Percentiles rank a stretch among this genome's conserved stretches.
These are phyloP conservation scores for Lactifluus echinatus DNA, from an alignment of 768 basidiomycete species.

Conservation along the genomic window DNA sequence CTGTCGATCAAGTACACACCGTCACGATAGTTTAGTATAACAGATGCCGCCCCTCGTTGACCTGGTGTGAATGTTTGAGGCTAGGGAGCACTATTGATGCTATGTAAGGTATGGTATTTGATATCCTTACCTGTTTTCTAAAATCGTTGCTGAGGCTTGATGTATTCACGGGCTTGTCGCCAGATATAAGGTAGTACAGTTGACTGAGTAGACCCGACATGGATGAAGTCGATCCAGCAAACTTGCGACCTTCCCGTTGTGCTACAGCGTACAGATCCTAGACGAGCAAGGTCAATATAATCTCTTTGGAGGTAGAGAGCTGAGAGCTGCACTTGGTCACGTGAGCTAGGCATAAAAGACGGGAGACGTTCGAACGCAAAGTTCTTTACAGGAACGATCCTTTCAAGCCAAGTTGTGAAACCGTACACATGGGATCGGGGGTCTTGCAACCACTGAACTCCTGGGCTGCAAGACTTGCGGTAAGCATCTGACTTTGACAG, in stretches of 20 bases:
- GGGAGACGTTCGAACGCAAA: constrained; percentile 78
- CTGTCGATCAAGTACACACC: constrained; percentile 65
- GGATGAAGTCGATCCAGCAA: constrained; percentile 86
- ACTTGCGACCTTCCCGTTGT: constrained; percentile 45
- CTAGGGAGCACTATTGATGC: constrained; percentile 29
- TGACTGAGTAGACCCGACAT: constrained; percentile 77
- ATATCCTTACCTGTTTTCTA: constrained; percentile 41
- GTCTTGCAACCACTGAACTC: constrained; percentile 84
- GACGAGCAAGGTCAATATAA: not conserved
- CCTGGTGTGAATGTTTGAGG: constrained; percentile 62
- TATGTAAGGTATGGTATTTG: not conserved
- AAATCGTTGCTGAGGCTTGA: constrained; percentile 54
- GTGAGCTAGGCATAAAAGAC: constrained; percentile 69
- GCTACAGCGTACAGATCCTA: constrained; percentile 64
- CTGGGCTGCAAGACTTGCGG: constrained; percentile 44
- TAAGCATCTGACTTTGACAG: not conserved
- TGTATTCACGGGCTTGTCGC: constrained; percentile 56
- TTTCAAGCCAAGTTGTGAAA: constrained; percentile 62
- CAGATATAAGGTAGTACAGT: constrained; percentile 81
- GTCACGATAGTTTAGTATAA: constrained; percentile 55
- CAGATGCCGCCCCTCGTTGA: constrained; percentile 66
- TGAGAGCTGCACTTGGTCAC: constrained; percentile 57
- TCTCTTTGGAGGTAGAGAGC: not conserved
- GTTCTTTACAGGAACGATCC: constrained; percentile 65
- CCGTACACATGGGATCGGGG: constrained; percentile 82